phyloP scores from a whole-genome alignment of 2,329 filamentous ascomycete genomes.

The Alternaria postmessia region DNA sequence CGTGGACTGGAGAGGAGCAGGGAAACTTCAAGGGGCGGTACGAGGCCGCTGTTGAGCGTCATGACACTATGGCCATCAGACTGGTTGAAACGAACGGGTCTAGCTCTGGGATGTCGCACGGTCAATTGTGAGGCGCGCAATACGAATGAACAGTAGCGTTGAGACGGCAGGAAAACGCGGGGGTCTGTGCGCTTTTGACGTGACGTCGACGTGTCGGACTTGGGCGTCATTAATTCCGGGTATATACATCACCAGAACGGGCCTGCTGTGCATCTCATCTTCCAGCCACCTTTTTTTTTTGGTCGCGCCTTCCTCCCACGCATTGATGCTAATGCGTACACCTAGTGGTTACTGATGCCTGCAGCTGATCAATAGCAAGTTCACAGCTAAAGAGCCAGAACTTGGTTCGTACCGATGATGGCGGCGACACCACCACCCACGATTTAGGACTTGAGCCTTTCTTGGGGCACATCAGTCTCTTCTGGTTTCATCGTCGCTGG shows the following conservation, averaged over 20 bases:
- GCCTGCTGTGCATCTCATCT: background rate
- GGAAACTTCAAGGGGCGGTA: constrained; percentile 9
- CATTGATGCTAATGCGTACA: background rate
- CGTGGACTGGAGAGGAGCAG: constrained; percentile 28
- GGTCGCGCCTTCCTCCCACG: background rate
- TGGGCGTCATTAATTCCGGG: background rate
- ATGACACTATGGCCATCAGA: constrained; percentile 7
- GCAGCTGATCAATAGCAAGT: background rate
- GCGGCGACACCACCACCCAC: background rate
- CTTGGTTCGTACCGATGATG: background rate
- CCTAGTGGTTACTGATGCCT: background rate
- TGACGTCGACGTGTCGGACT: background rate
- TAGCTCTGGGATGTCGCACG: background rate
- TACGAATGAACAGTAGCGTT: background rate
- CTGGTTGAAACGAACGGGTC: background rate
- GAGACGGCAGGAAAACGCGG: background rate
- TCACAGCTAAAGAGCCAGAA: background rate
- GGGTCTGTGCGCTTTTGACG: background rate
- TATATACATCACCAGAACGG: background rate
- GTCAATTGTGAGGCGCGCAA: background rate
- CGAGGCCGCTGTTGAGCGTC: background rate
- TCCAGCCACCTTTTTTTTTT: background rate
- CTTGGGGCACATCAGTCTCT: background rate
- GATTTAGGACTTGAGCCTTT: background rate
- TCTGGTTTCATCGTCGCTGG: background rate